Percentiles rank a stretch among this genome's conserved stretches.
These are phyloP conservation scores for Rhodamnia argentea DNA, from an alignment of 345 rosid species.

Conservation along the genomic window DNA sequence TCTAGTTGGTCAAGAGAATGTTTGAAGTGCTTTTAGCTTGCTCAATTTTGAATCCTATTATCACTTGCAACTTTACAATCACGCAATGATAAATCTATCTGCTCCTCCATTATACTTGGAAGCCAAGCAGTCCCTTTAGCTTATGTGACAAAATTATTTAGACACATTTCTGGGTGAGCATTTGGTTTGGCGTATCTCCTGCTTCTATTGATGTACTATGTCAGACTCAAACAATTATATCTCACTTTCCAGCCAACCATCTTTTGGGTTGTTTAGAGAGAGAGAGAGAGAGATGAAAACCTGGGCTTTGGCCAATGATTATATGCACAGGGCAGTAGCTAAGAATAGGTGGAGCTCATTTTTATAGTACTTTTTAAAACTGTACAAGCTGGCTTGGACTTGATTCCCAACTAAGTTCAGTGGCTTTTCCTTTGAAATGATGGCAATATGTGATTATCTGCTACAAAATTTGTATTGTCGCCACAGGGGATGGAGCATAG, in stretches of 20 bases:
- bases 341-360: background rate
- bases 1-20: background rate
- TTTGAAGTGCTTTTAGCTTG: background rate
- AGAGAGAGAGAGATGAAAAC: too few species aligned
- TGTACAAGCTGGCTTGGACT: background rate
- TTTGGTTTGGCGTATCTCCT: background rate
- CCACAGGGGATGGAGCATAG: background rate
- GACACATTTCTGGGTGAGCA: background rate
- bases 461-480: background rate
- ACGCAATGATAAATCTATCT: background rate
- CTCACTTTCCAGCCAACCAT: background rate
- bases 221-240: background rate
- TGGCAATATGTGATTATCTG: background rate
- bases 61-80: background rate
- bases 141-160: background rate
- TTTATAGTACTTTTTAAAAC: background rate
- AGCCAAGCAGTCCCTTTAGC: background rate
- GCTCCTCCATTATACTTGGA: background rate
- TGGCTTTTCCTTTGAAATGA: background rate
- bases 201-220: background rate
- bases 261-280: too few species aligned
- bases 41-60: background rate
- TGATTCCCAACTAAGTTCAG: background rate
- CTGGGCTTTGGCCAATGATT: background rate
- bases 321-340: background rate